Conservation (phyloP, 192 early-diverging fungal species). For the Gaertneriomyces sp. region DNA sequence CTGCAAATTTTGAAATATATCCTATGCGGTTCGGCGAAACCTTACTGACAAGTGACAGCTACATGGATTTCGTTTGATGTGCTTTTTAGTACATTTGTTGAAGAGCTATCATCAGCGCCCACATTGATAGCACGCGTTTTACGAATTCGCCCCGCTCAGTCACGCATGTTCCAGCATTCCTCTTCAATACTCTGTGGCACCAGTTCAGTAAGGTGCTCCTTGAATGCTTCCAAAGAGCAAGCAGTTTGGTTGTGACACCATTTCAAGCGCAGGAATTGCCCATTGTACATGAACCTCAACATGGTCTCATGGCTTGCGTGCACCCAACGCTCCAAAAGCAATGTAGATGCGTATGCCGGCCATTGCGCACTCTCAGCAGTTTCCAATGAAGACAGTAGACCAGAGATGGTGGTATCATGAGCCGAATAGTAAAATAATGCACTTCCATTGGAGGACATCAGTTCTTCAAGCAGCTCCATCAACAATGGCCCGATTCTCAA, state of each 20-base stretch:
- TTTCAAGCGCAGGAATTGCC: not conserved
- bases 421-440: slow-evolving; percentile 12
- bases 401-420: slow-evolving; percentile 13
- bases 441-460: not conserved
- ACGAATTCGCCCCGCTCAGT: too few species aligned
- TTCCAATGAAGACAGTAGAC: not conserved
- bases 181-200: too few species aligned
- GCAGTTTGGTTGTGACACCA: not conserved
- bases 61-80: too few species aligned
- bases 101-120: too few species aligned
- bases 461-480: not conserved
- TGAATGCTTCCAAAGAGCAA: too few species aligned
- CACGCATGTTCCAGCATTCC: too few species aligned
- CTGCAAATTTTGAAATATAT: too few species aligned
- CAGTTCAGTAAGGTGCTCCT: too few species aligned
- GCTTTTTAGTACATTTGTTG: too few species aligned
- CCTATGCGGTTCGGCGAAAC: too few species aligned
- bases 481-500: slow-evolving; percentile 8
- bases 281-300: slow-evolving; percentile 11
- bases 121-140: too few species aligned
- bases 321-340: slow-evolving; percentile 5
- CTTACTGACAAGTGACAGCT: too few species aligned
- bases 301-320: not conserved
- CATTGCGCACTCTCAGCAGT: not conserved
- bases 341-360: slow-evolving; percentile 10